Conservation (phyloP, 805 yeast species). For the Ogataea methanolica region DNA sequence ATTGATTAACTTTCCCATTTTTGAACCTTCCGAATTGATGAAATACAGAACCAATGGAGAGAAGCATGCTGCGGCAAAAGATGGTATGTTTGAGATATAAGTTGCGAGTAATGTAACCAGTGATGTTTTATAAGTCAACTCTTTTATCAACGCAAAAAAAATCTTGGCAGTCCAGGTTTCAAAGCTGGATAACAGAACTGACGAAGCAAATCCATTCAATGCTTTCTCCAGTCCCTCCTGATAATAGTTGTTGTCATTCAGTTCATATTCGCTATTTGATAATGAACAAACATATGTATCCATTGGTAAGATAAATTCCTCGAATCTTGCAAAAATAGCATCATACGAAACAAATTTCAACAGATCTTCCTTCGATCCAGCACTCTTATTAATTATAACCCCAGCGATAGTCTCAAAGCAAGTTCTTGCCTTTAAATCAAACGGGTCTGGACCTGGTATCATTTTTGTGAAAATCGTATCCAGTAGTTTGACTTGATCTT, state of each 20-base stretch:
- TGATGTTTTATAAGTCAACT: slow-evolving; percentile 26
- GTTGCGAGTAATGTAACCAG: slow-evolving; percentile 31
- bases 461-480: slow-evolving; percentile 28
- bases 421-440: slow-evolving; percentile 16
- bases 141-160: slow-evolving; percentile 31
- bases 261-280: slow-evolving; percentile 24
- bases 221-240: slow-evolving; percentile 7
- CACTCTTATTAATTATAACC: slow-evolving; percentile 29
- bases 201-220: slow-evolving; percentile 13
- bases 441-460: slow-evolving; percentile 10
- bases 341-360: slow-evolving; percentile 23
- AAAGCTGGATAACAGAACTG: slow-evolving; percentile 10
- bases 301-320: slow-evolving; percentile 28
- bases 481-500: slow-evolving; percentile 17
- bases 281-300: slow-evolving; percentile 32
- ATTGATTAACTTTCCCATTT: slow-evolving; percentile 14
- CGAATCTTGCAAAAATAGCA: slow-evolving; percentile 11
- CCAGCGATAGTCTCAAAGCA: slow-evolving; percentile 40
- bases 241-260: slow-evolving; percentile 6
- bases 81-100: slow-evolving; percentile 26
- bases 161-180: slow-evolving; percentile 30
- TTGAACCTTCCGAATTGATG: slow-evolving; percentile 14
- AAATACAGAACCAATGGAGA: slow-evolving; percentile 27
- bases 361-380: slow-evolving; percentile 13
- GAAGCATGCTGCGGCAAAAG: slow-evolving; percentile 25